Conservation (phyloP, 2,329 filamentous ascomycete species). For the Verticillium isaacii region DNA sequence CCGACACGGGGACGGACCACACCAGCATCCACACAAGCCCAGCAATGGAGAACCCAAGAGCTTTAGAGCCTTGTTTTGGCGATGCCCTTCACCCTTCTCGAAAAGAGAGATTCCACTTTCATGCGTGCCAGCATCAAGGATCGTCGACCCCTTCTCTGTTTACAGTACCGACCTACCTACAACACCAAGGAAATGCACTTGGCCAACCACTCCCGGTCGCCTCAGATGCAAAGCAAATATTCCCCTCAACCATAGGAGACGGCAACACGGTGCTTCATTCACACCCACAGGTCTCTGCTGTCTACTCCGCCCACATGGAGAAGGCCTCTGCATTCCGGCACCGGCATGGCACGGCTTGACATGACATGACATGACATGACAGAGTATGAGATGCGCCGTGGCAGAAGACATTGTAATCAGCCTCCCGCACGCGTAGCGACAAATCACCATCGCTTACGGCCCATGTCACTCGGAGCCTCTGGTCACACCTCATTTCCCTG, state of each 20-base stretch:
- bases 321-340: not conserved
- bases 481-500: not conserved
- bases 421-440: not conserved
- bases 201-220: not conserved
- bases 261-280: not conserved
- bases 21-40: not conserved
- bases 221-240: not conserved
- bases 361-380: not conserved
- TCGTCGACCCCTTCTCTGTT: constrained; percentile 5
- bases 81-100: not conserved
- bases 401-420: not conserved
- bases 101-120: constrained; percentile 6
- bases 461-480: not conserved
- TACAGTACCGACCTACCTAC: not conserved
- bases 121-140: constrained; percentile 15
- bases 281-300: not conserved
- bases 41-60: not conserved
- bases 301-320: not conserved
- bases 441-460: not conserved
- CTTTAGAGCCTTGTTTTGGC: not conserved
- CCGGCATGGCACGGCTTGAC: not conserved
- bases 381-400: not conserved
- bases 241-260: not conserved
- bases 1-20: not conserved
- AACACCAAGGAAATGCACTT: not conserved